A percentile compares a stretch with the other conserved stretches of the same genome.
phyloP scores from a whole-genome alignment of 2,329 filamentous ascomycete species.

The Fusarium citri region DNA sequence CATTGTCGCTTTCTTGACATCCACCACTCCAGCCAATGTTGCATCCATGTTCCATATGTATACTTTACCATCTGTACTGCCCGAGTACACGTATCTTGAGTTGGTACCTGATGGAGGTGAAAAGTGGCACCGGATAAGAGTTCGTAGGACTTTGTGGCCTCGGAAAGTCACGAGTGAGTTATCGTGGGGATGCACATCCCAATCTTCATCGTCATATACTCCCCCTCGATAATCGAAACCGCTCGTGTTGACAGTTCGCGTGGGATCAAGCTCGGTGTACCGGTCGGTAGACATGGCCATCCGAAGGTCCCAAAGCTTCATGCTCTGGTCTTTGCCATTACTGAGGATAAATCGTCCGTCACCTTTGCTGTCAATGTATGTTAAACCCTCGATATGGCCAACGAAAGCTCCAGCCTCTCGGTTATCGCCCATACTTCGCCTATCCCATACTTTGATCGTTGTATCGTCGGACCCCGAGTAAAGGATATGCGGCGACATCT shows the following conservation, averaged over 20 bases:
- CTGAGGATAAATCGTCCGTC: conserved; percentile 86
- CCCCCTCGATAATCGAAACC: conserved; percentile 82
- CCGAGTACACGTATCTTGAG: conserved; percentile 91
- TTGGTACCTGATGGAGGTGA: conserved; percentile 87
- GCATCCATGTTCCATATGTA: conserved; percentile 96
- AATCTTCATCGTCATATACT: conserved; percentile 72
- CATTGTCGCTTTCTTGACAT: conserved; percentile 78
- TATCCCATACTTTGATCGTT: conserved; percentile 95
- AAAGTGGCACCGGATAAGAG: conserved; percentile 95
- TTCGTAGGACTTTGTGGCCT: conserved; percentile 88
- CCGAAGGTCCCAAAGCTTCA: conserved; percentile 96
- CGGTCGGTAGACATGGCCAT: conserved; percentile 83
- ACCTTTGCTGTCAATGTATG: conserved; percentile 76
- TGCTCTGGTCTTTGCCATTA: conserved; percentile 95
- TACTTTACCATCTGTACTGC: conserved; percentile 88
- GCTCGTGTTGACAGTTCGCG: conserved; percentile 63
- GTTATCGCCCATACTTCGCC: conserved; percentile 88
- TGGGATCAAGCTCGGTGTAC: conserved; percentile 67
- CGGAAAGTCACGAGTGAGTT: conserved; percentile 94
- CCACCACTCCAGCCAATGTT: conserved; percentile 79
- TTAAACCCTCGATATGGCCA: conserved; percentile 74
- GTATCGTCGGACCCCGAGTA: conserved; percentile 97
- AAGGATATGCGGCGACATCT: conserved; percentile 87
- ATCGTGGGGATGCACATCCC: conserved; percentile 76
- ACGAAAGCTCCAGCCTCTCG: conserved; percentile 75